Evolutionary conservation across 164 flowering plant species (phyloP).

Genomic region (Magnolia changhungtana): DNA sequence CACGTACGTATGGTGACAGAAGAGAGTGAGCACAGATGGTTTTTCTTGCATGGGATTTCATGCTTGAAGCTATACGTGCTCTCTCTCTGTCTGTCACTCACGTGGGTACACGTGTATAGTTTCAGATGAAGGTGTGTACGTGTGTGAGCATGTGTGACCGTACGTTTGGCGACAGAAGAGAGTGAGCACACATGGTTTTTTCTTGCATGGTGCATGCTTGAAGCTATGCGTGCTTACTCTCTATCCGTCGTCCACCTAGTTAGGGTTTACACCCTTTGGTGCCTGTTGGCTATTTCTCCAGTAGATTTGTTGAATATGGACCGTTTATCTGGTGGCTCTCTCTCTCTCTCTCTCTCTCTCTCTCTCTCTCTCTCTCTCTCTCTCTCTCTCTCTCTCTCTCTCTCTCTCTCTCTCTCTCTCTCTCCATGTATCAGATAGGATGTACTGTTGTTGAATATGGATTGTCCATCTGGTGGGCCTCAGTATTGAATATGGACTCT

Average conservation of each 20-base stretch:
- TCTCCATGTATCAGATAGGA: too few relatives aligned
- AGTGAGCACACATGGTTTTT: constrained; percentile 19
- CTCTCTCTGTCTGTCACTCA: constrained; percentile 53
- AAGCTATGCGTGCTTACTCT: constrained; percentile 65
- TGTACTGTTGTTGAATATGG: too few relatives aligned
- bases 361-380: background rate
- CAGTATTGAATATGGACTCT: too few relatives aligned
- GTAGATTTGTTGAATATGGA: too few relatives aligned
- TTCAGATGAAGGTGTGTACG: background rate
- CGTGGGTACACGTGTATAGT: background rate
- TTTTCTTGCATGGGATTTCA: constrained; percentile 41
- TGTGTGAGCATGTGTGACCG: background rate
- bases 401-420: background rate
- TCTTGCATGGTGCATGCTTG: constrained; percentile 57
- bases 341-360: background rate
- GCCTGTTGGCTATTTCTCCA: too few relatives aligned
- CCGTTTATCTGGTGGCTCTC: background rate
- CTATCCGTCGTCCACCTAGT: constrained; percentile 45
- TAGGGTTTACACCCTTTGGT: too few relatives aligned
- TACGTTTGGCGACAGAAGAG: constrained; percentile 13
- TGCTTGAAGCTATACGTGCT: constrained; percentile 64
- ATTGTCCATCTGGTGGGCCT: too few relatives aligned
- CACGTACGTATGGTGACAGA: constrained; percentile 44
- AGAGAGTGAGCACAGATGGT: constrained; percentile 80
- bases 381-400: background rate